Conservation (phyloP, 2,329 filamentous ascomycete genomes). For the Fusarium keratoplasticum region DNA sequence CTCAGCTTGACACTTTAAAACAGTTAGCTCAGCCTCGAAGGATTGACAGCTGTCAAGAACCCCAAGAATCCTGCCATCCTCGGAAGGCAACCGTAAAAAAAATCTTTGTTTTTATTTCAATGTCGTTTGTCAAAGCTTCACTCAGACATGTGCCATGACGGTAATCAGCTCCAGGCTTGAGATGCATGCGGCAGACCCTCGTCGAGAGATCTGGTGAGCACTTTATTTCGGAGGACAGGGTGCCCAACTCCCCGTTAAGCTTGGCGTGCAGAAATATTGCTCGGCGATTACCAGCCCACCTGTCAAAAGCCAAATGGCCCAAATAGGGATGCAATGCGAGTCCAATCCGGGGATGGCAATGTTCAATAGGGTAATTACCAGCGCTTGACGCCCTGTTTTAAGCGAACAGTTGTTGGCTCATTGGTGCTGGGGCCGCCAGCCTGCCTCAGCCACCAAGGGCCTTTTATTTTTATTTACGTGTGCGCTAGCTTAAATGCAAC, state of each 20-base stretch:
- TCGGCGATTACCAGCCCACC: background rate
- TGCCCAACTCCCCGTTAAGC: background rate
- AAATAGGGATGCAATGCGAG: background rate
- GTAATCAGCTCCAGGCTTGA: background rate
- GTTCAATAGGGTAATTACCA: background rate
- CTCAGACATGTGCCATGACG: background rate
- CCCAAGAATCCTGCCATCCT: background rate
- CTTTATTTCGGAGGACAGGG: background rate
- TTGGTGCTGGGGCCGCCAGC: background rate
- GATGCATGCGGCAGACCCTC: background rate
- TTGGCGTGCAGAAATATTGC: background rate
- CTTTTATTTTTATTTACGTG: background rate
- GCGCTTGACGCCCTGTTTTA: background rate
- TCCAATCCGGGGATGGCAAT: background rate
- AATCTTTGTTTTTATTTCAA: background rate
- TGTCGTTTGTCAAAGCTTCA: background rate
- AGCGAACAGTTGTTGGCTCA: background rate
- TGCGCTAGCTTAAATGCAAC: background rate
- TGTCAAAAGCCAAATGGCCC: background rate
- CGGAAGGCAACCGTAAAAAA: background rate
- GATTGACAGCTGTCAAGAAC: background rate
- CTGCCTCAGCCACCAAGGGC: background rate
- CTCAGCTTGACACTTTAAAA: background rate
- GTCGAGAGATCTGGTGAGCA: background rate
- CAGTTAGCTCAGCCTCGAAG: background rate